phyloP scores from a whole-genome alignment of 352 stramenopile genomes.

The Phytophthora agathidicida region DNA sequence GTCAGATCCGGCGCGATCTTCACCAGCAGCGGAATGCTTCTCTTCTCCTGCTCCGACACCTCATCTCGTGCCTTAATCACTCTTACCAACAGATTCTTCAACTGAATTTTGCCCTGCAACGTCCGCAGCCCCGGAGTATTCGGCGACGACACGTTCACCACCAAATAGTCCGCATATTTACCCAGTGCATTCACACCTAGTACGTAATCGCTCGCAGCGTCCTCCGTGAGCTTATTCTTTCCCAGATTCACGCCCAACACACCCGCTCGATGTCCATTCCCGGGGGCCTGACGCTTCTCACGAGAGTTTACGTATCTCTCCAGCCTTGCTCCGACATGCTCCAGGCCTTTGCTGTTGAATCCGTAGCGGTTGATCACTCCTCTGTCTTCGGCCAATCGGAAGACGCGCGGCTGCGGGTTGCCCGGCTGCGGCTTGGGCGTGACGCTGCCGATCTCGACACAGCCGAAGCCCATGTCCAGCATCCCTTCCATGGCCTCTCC shows the following conservation, averaged over 20 bases:
- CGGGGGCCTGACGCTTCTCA: constrained; percentile 25
- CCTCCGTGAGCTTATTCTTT: constrained; percentile 96
- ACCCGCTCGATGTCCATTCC: constrained; percentile 59
- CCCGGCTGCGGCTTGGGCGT: constrained; percentile 93
- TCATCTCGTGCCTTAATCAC: constrained; percentile 75
- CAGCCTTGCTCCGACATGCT: constrained; percentile 76
- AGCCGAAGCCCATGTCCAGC: constrained; percentile 94
- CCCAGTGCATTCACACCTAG: constrained; percentile 91
- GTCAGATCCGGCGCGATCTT: constrained; percentile 98
- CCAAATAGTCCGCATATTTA: constrained; percentile 96
- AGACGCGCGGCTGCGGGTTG: constrained; percentile 97
- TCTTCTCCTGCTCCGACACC: constrained; percentile 57
- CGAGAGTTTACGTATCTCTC: constrained; percentile 58
- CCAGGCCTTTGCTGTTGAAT: constrained; percentile 96
- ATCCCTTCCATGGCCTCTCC: constrained; percentile 93
- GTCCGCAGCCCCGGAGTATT: constrained; percentile 93
- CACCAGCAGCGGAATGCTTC: constrained; percentile 92
- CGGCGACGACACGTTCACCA: constrained; percentile 98
- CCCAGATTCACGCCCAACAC: constrained; percentile 97
- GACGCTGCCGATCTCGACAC: constrained; percentile 96
- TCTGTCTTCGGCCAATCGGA: constrained; percentile 93
- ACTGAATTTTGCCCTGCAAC: constrained; percentile 79
- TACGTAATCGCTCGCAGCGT: constrained; percentile 90
- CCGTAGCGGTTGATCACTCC: constrained; percentile 98
- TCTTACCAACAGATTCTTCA: constrained; percentile 77